Evolutionary conservation across 371 early-diverging fungal genomes (phyloP), one percentile per base, ranked within the genome.

Genomic region (Coemansia sp.): DNA sequence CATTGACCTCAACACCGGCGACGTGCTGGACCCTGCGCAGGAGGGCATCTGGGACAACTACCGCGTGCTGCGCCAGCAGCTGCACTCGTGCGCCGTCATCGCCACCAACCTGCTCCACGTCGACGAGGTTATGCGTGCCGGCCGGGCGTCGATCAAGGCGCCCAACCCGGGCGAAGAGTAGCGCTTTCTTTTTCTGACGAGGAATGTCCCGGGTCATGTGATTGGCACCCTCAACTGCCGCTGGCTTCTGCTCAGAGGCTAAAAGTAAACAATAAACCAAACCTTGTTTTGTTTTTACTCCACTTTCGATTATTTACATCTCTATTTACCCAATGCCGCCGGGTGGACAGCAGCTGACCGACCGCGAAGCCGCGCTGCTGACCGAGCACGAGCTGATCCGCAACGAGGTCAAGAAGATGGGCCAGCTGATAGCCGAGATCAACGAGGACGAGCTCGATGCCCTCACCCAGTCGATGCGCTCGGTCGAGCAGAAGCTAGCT

Each of bases 81-180:
- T 99, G 52, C 91, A 97, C 75, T 94, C 95, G 60, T 92, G 92
- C 66, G 86, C 97, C 55, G 93, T 98, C 38, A 98, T 98, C 77
- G 95, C 99, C 30, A 92, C 93, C 78, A 99, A 96, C 84, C 85
- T 99, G 67, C 83, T 99, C 65, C 86, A 99, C 57, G 99, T 99
- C 26, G 99, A 99, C 83, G 99, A 99, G 83, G 99, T 99, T 86
- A 97, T 99, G 91, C 91, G 98, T 72, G 96, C 91, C 9, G 91
- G 91, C 52, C 83, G 90, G 67, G 84, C 90, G 57, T 87, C 90
- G 54, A 76, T 90, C 57, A 90, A 89, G 74, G 64, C 63, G 20
- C 67, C 70, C 32, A 67, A 67, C 55, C 75, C 75, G 1, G 75
- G 75, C 6, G 75, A 74, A 56, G 74, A 74, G 32, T 47, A 64